Base-by-base conservation (phyloP, 441 rosid genomes). In the Populus tomentosa region DNA sequence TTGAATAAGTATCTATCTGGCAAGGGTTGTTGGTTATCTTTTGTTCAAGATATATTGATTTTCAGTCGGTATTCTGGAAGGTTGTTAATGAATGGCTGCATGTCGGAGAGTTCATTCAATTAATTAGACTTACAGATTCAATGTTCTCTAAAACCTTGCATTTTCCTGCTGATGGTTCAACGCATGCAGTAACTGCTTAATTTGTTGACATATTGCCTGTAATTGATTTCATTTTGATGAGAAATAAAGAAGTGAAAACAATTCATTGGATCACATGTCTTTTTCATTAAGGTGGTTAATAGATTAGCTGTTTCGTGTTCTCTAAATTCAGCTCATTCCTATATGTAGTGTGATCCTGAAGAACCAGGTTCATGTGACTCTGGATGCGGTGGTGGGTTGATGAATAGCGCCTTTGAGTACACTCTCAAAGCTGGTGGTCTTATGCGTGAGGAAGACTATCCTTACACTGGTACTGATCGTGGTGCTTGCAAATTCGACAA, bases 341-440 rank as follows among this genome's bases (percentile, higher is more conserved):
- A 1, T 80, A 16, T 84, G 75, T 88, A 93, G 98, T 95, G 99
- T 86, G 99, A 95, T 79, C 99, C 99, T 11, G 97, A 90, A 67
- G 94, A 95, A 62, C 75, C 85, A 7, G 94, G 89, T 66, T 80
- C 97, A 9, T 93, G 99, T 46, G 99, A 95, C 81, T 83, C 97
- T 74, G 99, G 99, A 33, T 95, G 99, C 89, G 89, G 81, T 10
- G 99, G 98, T 32, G 98, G 98, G 69, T 78, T 95, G 75, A 94
- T 94, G 99, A 94, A 91, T 82, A 91, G 89, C 64, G 99, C 99
- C 7, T 87, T 95, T 64, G 99, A 95, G 78, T 94, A 95, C 87
- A 87, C 94, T 7, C 91, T 94, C 32, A 90, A 90, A 81, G 84
- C 95, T 36, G 99, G 99, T 72, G 98, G 99, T 2, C 90, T 95